These are phyloP conservation scores for Bonia amplexicaulis DNA, from an alignment of 176 grass and related monocot species.

Conservation along the genomic window DNA sequence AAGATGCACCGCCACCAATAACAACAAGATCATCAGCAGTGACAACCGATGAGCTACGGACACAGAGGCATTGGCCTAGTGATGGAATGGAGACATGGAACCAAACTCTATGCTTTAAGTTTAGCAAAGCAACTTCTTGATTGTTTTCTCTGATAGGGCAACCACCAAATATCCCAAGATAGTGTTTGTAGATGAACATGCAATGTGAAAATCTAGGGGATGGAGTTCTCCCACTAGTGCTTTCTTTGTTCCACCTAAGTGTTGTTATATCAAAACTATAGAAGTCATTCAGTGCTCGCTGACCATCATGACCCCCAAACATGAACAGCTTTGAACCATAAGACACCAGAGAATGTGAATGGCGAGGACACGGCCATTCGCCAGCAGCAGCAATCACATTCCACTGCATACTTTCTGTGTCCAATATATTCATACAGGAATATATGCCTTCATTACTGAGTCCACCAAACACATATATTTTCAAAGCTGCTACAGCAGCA, in stretches of 20 bases:
- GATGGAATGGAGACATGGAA: constrained; percentile 52
- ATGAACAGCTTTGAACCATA: constrained; percentile 57
- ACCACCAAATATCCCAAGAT: constrained; percentile 78
- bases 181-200: constrained; percentile 77
- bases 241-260: constrained; percentile 66
- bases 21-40: constrained; percentile 70
- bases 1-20: constrained; percentile 83
- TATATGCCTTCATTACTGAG: constrained; percentile 69
- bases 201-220: constrained; percentile 90
- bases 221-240: constrained; percentile 55
- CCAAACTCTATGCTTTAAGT: constrained; percentile 58
- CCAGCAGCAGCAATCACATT: constrained; percentile 34
- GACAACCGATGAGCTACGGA: constrained; percentile 68
- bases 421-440: constrained; percentile 82
- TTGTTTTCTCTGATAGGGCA: constrained; percentile 72
- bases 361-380: constrained; percentile 75
- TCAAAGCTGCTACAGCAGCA: constrained; percentile 44
- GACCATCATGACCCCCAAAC: constrained; percentile 94
- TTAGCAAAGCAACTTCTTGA: constrained; percentile 66
- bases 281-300: constrained; percentile 57
- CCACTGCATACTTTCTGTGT: constrained; percentile 71
- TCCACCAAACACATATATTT: constrained; percentile 87
- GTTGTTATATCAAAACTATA: constrained; percentile 73
- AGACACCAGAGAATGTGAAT: constrained; percentile 84
- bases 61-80: constrained; percentile 63